Conservation (phyloP, 192 early-diverging fungal species). For the Thoreauomyces humboldtii region DNA sequence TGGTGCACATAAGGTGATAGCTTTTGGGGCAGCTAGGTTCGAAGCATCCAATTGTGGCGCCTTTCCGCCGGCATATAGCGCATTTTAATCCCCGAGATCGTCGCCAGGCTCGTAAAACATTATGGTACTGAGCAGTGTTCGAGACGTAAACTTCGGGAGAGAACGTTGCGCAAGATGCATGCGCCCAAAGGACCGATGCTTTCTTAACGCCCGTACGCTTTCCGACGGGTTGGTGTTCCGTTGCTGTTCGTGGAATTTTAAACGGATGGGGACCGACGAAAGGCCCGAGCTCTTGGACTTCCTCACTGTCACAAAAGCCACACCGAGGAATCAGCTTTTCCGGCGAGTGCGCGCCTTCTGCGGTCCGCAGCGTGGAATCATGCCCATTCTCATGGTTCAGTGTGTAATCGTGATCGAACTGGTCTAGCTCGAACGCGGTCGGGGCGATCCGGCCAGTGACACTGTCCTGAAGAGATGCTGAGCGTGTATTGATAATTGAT, state of each 20-base stretch:
- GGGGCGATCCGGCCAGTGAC: constrained; percentile 53
- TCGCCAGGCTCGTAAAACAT: constrained; percentile 73
- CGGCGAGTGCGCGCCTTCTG: neutral
- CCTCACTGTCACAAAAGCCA: constrained; percentile 45
- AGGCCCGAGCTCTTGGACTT: constrained; percentile 39
- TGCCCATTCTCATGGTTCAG: no score
- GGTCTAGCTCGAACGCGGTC: constrained; percentile 57
- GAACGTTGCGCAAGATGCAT: constrained; percentile 77
- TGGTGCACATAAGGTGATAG: constrained; percentile 80
- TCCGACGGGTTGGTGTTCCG: neutral
- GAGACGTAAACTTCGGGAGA: constrained; percentile 81
- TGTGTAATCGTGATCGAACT: constrained; percentile 39
- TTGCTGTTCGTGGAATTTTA: neutral
- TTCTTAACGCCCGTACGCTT: constrained; percentile 11
- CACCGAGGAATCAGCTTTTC: neutral
- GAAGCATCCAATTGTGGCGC: constrained; percentile 85
- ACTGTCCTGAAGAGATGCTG: constrained; percentile 9
- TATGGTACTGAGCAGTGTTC: constrained; percentile 74
- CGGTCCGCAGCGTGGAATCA: neutral
- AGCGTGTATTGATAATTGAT: constrained; percentile 43
- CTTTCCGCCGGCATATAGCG: constrained; percentile 69
- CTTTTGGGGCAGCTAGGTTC: constrained; percentile 76
- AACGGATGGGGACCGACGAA: constrained; percentile 39
- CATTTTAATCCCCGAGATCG: constrained; percentile 76
- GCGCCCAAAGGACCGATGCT: constrained; percentile 72